phyloP scores from a whole-genome alignment of 2,329 filamentous ascomycete species.

The Graphilbum ipis-grandicollis region DNA sequence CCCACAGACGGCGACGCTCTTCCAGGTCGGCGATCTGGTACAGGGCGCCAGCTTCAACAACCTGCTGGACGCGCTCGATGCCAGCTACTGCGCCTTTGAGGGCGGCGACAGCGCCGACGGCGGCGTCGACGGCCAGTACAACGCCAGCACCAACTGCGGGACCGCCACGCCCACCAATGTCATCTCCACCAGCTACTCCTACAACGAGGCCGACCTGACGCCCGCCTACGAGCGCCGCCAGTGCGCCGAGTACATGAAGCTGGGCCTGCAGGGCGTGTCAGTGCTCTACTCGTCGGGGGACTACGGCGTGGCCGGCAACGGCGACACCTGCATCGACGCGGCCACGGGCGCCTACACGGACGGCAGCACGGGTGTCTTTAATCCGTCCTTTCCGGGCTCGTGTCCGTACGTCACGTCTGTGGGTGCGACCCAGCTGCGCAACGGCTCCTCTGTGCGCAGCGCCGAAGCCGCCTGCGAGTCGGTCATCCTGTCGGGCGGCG shows the following conservation, averaged over 20 bases:
- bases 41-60: constrained; percentile 14
- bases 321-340: constrained; percentile 18
- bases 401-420: constrained; percentile 34
- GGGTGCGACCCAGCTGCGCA: constrained; percentile 28
- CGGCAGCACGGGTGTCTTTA: constrained; percentile 23
- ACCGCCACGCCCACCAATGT: constrained; percentile 28
- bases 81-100: constrained; percentile 22
- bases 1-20: constrained; percentile 31
- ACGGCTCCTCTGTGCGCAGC: constrained; percentile 18
- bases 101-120: constrained; percentile 21
- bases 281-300: constrained; percentile 34
- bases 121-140: constrained; percentile 18
- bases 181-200: constrained; percentile 35
- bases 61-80: constrained; percentile 25
- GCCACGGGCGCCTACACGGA: constrained; percentile 13
- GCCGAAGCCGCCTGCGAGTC: constrained; percentile 27
- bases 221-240: constrained; percentile 31
- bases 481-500: constrained; percentile 26
- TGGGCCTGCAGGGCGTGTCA: constrained; percentile 32
- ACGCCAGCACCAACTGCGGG: constrained; percentile 26
- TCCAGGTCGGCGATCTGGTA: constrained; percentile 24
- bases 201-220: constrained; percentile 32
- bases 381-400: constrained; percentile 25
- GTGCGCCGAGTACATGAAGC: constrained; percentile 39
- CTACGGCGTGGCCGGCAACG: constrained; percentile 25